Percentiles rank a stretch among this genome's conserved stretches.
These are phyloP conservation scores for Nicotiana attenuata DNA, from an alignment of 257 asterid genomes.

Conservation along the genomic window DNA sequence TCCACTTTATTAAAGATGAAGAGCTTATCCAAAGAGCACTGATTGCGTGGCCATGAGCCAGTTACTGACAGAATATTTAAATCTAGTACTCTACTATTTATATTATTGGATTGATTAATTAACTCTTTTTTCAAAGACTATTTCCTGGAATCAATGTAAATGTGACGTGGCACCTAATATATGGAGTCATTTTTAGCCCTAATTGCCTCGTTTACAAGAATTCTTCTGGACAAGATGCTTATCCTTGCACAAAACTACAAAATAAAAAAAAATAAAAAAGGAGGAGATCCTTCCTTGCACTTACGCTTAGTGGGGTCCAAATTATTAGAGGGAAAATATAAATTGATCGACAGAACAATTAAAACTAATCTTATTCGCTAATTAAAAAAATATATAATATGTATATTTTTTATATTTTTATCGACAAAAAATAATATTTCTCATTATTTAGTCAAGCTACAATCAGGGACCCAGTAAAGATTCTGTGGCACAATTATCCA, in stretches of 20 bases:
- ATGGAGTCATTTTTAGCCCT: not conserved
- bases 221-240: not conserved
- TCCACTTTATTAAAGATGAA: not conserved
- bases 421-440: too few species aligned
- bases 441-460: too few species aligned
- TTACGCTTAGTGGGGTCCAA: too few species aligned
- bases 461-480: too few species aligned
- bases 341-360: too few species aligned
- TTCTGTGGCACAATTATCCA: too few species aligned
- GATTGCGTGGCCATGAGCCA: constrained; percentile 8
- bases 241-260: not conserved
- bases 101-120: not conserved
- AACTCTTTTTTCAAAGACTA: not conserved
- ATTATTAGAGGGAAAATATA: too few species aligned
- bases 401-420: too few species aligned
- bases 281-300: too few species aligned
- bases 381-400: too few species aligned
- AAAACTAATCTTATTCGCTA: too few species aligned
- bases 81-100: not conserved
- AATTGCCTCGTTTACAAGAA: not conserved
- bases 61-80: not conserved
- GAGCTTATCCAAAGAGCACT: not conserved
- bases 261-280: not conserved
- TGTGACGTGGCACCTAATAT: not conserved
- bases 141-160: not conserved